These are phyloP conservation scores for Achaetomiella virescens DNA, from an alignment of 495 filamentous ascomycete species.

Conservation along the genomic window DNA sequence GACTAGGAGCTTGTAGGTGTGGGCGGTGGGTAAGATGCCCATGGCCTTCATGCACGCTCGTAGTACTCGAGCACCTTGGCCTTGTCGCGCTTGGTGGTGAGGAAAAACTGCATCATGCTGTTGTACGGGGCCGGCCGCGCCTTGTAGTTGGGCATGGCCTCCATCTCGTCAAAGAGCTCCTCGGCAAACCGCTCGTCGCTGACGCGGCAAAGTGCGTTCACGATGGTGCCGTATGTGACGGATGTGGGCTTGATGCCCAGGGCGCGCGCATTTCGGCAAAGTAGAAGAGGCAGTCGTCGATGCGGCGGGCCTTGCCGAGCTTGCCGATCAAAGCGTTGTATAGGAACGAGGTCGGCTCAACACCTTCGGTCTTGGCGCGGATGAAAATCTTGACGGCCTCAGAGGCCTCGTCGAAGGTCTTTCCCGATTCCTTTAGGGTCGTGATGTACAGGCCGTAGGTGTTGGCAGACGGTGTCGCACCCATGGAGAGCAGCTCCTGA, in stretches of 20 bases:
- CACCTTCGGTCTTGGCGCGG: conserved; percentile 85
- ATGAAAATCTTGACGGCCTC: conserved; percentile 97
- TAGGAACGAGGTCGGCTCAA: conserved; percentile 91
- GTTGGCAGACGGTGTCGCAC: conserved; percentile 87
- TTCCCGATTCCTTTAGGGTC: conserved; percentile 89
- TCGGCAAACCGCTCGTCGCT: conserved; percentile 96
- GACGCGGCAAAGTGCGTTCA: conserved; percentile 95
- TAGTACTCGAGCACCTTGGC: conserved; percentile 93
- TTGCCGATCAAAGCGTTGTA: conserved; percentile 99
- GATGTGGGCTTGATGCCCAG: conserved; percentile 92
- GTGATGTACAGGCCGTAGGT: conserved; percentile 98
- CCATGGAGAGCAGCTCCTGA: conserved; percentile 80
- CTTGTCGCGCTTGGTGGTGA: conserved; percentile 92
- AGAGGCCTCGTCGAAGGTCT: conserved; percentile 94
- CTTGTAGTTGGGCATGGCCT: conserved; percentile 98
- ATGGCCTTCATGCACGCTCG: conserved; percentile 83
- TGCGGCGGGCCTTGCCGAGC: conserved; percentile 92
- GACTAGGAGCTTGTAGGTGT: conserved; percentile 96
- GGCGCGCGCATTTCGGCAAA: conserved; percentile 93
- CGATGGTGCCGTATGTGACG: conserved; percentile 95
- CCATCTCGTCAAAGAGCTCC: conserved; percentile 98
- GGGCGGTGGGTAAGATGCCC: conserved; percentile 83
- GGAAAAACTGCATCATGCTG: conserved; percentile 98
- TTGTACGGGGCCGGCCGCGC: conserved; percentile 95
- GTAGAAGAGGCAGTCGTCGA: conserved; percentile 96